A percentile compares a stretch with the other conserved stretches of the same genome.
phyloP scores from a whole-genome alignment of 1,284 basidiomycete genomes.

The Rhizopogon parksii region DNA sequence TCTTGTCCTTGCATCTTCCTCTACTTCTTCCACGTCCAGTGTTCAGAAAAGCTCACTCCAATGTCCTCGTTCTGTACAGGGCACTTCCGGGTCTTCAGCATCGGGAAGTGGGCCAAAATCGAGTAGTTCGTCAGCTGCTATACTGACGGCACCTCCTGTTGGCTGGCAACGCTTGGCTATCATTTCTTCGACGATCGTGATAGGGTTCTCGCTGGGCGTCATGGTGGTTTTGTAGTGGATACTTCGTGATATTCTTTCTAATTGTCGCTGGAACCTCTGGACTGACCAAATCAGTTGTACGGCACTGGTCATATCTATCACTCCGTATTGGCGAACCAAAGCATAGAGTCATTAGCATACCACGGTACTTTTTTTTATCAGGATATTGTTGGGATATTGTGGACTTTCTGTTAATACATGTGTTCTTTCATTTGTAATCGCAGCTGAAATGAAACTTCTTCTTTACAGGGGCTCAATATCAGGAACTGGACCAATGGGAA shows the following conservation, averaged over 20 bases:
- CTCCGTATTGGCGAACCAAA: not conserved
- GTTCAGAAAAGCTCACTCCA: conserved; percentile 17
- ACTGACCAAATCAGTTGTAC: not conserved
- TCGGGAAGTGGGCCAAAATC: not conserved
- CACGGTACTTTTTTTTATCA: not conserved
- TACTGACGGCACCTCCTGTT: conserved; percentile 3
- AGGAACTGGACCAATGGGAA: conserved; percentile 70
- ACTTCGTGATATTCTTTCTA: not conserved
- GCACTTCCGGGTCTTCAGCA: conserved; percentile 2
- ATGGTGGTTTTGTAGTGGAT: conserved; percentile 17
- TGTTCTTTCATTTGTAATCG: not conserved
- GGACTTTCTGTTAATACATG: not conserved
- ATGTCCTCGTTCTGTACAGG: conserved; percentile 15
- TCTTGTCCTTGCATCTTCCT: not conserved
- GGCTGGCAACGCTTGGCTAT: conserved; percentile 17
- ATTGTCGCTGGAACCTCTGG: not conserved
- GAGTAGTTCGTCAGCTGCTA: conserved; percentile 9
- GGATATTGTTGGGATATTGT: not conserved
- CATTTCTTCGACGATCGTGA: conserved; percentile 17
- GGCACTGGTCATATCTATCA: not conserved
- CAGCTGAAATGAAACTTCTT: not conserved
- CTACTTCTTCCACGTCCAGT: not conserved
- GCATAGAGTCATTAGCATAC: not conserved
- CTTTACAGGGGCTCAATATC: conserved; percentile 57
- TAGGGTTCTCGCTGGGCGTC: conserved; percentile 15